phyloP scores from a whole-genome alignment of 192 early-diverging fungal species.

The Nowakowskiella sp. region DNA sequence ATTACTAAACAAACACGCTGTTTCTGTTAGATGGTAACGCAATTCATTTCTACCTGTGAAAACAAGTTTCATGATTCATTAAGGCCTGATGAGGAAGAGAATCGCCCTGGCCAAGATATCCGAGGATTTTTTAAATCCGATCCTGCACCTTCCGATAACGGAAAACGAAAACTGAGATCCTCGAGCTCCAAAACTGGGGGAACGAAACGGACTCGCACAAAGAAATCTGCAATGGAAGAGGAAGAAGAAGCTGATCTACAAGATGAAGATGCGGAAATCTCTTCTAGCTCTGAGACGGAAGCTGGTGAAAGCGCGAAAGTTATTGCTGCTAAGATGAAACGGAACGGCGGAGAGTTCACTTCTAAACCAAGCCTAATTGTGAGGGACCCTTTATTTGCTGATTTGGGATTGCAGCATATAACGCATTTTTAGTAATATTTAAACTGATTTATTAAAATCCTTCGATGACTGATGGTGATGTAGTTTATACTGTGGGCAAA shows the following conservation, averaged over 20 bases:
- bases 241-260: neutral
- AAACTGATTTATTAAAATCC: too few relatives aligned
- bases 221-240: neutral
- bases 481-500: too few relatives aligned
- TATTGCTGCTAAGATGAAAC: neutral
- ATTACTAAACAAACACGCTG: constrained; percentile 54
- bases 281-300: neutral
- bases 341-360: neutral
- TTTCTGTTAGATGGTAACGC: constrained; percentile 48
- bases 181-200: neutral
- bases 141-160: neutral
- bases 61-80: neutral
- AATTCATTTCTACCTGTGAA: neutral
- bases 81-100: neutral
- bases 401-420: neutral
- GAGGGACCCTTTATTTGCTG: neutral
- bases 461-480: too few relatives aligned
- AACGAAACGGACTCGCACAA: neutral
- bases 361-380: neutral
- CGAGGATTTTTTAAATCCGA: neutral
- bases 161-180: neutral
- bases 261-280: neutral
- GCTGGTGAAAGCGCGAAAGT: neutral
- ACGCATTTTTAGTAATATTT: too few relatives aligned
- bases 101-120: neutral